Percentiles rank a stretch among this genome's conserved stretches.
These are phyloP conservation scores for Carex littledalei DNA, from an alignment of 176 grass and related monocot genomes.

Conservation along the genomic window DNA sequence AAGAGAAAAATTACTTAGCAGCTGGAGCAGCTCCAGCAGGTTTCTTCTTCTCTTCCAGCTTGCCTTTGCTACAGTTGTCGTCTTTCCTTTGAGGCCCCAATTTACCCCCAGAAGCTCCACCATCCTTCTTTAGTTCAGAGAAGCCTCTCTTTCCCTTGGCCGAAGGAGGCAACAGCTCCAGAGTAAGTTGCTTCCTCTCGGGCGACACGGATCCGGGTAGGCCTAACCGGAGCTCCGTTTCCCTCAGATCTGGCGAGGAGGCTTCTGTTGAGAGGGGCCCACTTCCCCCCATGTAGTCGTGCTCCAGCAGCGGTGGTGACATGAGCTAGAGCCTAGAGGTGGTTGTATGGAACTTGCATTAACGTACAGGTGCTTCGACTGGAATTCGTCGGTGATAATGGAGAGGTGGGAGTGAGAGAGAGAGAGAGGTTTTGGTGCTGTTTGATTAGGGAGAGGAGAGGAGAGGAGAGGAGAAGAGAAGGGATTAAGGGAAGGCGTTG, in stretches of 20 bases:
- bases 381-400: conserved; percentile 12
- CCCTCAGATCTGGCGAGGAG: conserved; percentile 37
- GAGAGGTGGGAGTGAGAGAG: conserved; percentile 26
- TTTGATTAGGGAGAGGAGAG: conserved; percentile 9
- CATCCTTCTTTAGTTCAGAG: conserved; percentile 37
- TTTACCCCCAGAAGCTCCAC: conserved; percentile 25
- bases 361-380: conserved; percentile 14
- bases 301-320: conserved; percentile 46
- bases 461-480: neutral
- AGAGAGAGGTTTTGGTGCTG: conserved; percentile 2
- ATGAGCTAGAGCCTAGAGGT: conserved; percentile 29
- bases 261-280: conserved; percentile 31
- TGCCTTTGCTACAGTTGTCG: conserved; percentile 43
- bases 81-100: conserved; percentile 26
- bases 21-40: conserved; percentile 26
- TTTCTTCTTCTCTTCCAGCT: conserved; percentile 27
- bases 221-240: conserved; percentile 64
- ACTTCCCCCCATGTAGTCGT: conserved; percentile 56
- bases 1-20: conserved; percentile 39
- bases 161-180: conserved; percentile 53
- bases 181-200: conserved; percentile 30
- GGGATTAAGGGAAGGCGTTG: neutral
- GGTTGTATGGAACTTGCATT: conserved; percentile 32
- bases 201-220: conserved; percentile 46
- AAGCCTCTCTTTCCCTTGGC: conserved; percentile 73